Evolutionary conservation across 192 early-diverging fungal species (phyloP).

Genomic region (Coemansia sp.): DNA sequence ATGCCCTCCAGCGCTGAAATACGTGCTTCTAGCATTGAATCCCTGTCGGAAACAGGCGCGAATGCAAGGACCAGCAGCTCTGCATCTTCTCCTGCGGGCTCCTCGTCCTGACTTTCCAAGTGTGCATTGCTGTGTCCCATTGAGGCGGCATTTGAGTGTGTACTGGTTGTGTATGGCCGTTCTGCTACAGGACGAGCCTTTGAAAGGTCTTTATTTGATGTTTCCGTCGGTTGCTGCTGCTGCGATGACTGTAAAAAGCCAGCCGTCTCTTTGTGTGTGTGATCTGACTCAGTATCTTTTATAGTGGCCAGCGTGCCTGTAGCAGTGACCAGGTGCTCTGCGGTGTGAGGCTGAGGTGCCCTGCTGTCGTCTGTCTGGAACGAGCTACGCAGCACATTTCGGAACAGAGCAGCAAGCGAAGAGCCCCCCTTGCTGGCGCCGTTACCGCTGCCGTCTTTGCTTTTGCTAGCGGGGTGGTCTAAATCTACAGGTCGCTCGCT

Average conservation of each 20-base stretch:
- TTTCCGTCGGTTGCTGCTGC: neutral
- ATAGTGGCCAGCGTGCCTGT: neutral
- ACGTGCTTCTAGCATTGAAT: conserved; percentile 19
- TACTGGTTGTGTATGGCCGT: neutral
- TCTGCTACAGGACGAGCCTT: neutral
- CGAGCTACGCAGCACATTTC: conserved; percentile 42
- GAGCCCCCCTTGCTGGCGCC: conserved; percentile 12
- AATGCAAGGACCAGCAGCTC: conserved; percentile 20
- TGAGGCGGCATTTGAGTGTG: neutral
- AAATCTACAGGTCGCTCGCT: conserved; percentile 6
- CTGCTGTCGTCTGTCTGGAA: conserved; percentile 28
- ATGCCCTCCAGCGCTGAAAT: conserved; percentile 26
- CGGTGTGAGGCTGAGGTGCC: neutral
- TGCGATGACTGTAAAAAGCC: neutral
- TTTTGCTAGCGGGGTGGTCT: neutral
- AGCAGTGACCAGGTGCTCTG: neutral
- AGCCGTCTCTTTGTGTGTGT: neutral
- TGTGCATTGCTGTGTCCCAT: neutral
- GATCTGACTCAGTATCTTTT: neutral
- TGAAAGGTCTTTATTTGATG: neutral
- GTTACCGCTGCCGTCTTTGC: conserved; percentile 9
- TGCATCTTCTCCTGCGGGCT: conserved; percentile 15
- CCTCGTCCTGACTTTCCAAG: neutral
- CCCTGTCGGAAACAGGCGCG: conserved; percentile 15
- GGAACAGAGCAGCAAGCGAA: conserved; percentile 29